Percentiles rank a stretch among this genome's conserved stretches.
Evolutionary conservation across 805 yeast genomes (phyloP).

Genomic region (Kuraishia cidri): DNA sequence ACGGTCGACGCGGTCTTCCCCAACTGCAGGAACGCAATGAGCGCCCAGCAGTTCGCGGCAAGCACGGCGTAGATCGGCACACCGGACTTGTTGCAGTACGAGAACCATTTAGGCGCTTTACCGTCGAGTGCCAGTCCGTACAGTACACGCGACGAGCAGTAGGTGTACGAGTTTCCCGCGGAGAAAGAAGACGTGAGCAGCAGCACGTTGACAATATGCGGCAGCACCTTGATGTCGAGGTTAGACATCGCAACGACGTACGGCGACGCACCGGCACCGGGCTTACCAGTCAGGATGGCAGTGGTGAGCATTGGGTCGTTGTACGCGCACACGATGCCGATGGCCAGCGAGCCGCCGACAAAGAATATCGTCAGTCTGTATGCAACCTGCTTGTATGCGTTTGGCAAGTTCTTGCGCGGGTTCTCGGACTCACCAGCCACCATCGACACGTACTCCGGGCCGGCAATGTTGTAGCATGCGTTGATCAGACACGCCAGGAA

Average conservation of each 20-base stretch:
- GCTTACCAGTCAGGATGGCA: conserved; percentile 46
- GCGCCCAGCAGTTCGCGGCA: conserved; percentile 47
- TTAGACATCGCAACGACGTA: conserved; percentile 71
- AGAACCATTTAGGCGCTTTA: conserved; percentile 60
- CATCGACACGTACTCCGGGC: conserved; percentile 35
- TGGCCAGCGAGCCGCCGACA: conserved; percentile 32
- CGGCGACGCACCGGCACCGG: conserved; percentile 73
- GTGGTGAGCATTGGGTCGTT: conserved; percentile 21
- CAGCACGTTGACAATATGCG: conserved; percentile 69
- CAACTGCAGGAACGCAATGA: conserved; percentile 53
- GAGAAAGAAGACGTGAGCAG: conserved; percentile 66
- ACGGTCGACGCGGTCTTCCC: conserved; percentile 23
- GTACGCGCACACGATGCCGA: conserved; percentile 27
- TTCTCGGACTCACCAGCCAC: conserved; percentile 32
- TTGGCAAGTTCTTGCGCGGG: conserved; percentile 29
- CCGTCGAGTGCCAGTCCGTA: conserved; percentile 63
- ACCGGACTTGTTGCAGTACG: conserved; percentile 54
- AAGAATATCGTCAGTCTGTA: conserved; percentile 34
- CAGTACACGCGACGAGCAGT: conserved; percentile 53
- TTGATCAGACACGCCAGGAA: conserved; percentile 27
- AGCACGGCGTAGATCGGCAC: conserved; percentile 57
- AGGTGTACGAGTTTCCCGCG: conserved; percentile 75
- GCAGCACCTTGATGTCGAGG: conserved; percentile 53
- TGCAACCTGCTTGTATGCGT: conserved; percentile 31
- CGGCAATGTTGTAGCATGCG: conserved; percentile 30